Base-by-base conservation (phyloP, 2,329 filamentous ascomycete genomes). In the Neofusicoccum parvum region DNA sequence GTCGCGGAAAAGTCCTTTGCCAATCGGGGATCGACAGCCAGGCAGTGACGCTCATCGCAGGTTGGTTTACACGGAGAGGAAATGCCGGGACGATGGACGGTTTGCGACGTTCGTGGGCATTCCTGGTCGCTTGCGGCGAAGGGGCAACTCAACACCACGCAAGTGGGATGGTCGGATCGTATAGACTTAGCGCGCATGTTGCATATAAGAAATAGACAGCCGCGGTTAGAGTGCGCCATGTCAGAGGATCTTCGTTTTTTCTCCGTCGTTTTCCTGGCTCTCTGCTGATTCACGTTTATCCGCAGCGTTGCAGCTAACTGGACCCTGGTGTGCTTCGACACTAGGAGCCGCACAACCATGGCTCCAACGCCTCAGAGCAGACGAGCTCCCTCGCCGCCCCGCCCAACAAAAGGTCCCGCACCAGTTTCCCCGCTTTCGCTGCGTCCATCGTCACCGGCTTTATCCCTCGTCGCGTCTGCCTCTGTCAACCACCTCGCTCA, bases 121-220 rank as follows among this genome's bases (percentile, higher is more conserved):
- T 60, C 56, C 56, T 60, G 56, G 11, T 48, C 56, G 56, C 41
- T 48, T 60, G 56, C 56, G 56, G 56, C 56, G 43, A 60, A 48
- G 17, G 20, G 43, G 27, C 12, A 60, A n/a, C 56, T 60, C 56
- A 60, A 60, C 56, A 60, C 56, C 56, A 60, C 56, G 56, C 56
- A 60, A 48, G 43, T 60, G 56, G 56, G 56, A 60, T 60, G 56
- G 56, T 60, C 56, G 41, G 32, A 36, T 23, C 41, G 56, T 60
- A 60, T 60, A 60, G 56, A 60, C 43, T 60, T 60, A 60, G 56
- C 56, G 56, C 17, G 56, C 56, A 60, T 60, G 41, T 48, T 60
- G 56, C 56, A 48, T 60, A 48, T 60, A 60, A 60, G 41, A 45
- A 60, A 60, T 60, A 60, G 56, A 60, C n/a, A 32, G 32, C 41